Conservation (phyloP, 2,329 filamentous ascomycete genomes). For the Phaeosphaeriaceae sp. region DNA sequence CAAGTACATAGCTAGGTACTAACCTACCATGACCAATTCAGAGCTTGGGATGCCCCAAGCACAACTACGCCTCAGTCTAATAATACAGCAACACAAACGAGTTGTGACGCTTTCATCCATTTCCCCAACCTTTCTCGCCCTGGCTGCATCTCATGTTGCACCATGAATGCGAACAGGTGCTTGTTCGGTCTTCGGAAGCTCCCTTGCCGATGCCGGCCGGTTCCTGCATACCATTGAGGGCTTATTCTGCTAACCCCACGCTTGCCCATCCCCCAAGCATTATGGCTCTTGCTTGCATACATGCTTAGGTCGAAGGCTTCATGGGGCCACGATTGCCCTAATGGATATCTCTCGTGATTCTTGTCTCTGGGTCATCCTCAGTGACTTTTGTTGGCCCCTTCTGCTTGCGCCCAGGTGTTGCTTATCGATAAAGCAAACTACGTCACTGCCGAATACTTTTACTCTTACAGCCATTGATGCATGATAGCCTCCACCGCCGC, state of each 20-base stretch:
- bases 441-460: conserved; percentile 2
- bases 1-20: too few species aligned
- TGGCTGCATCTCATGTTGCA: too few species aligned
- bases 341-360: conserved; percentile 95
- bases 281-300: too few species aligned
- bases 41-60: too few species aligned
- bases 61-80: too few species aligned
- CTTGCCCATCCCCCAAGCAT: conserved; percentile 2
- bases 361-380: conserved; percentile 93
- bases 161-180: not conserved
- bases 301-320: conserved; percentile 1
- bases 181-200: conserved; percentile 6
- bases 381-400: conserved; percentile 80
- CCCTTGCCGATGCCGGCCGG: conserved; percentile 9
- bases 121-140: too few species aligned
- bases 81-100: too few species aligned
- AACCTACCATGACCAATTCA: too few species aligned
- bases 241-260: conserved; percentile 12
- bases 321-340: not conserved
- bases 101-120: too few species aligned
- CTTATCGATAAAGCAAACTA: conserved; percentile 5
- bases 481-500: too few species aligned
- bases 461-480: too few species aligned
- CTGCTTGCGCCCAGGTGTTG: conserved; percentile 81
- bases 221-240: conserved; percentile 14